Percentiles rank a stretch among this genome's conserved stretches.
Evolutionary conservation across 768 basidiomycete species (phyloP).

Genomic region (Serendipita vermifera): DNA sequence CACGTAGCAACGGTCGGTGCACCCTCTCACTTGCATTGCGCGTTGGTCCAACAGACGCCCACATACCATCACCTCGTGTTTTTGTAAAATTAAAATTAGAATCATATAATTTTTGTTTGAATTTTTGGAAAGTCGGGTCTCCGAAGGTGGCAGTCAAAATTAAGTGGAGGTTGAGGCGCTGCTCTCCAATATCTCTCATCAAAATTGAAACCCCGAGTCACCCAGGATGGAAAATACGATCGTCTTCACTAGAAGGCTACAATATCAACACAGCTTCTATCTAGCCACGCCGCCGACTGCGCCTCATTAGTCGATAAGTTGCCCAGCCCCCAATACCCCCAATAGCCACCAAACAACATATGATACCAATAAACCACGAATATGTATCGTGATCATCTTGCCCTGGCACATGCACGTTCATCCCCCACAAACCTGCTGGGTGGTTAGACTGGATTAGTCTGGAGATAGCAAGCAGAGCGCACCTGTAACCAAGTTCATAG

Average conservation of each 20-base stretch:
- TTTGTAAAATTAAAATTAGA: no score
- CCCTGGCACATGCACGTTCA: conserved; percentile 97
- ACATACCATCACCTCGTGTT: no score
- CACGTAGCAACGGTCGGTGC: no score
- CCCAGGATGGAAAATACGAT: neutral
- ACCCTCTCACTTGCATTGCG: no score
- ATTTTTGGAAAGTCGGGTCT: no score
- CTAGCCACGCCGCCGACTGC: neutral
- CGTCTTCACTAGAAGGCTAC: neutral
- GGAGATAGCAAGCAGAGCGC: conserved; percentile 14
- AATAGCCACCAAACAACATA: conserved; percentile 66
- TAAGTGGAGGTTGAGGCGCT: no score
- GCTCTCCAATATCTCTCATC: no score
- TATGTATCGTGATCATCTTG: conserved; percentile 45
- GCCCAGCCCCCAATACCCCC: conserved; percentile 70
- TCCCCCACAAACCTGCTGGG: conserved; percentile 74
- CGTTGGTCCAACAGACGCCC: no score
- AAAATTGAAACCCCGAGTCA: no score
- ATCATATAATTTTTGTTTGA: no score
- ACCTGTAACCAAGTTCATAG: conserved; percentile 95
- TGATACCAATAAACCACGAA: conserved; percentile 80
- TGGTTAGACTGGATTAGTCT: neutral
- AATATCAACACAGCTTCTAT: neutral
- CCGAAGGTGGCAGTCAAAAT: no score
- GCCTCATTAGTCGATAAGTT: conserved; percentile 58